phyloP scores from a whole-genome alignment of 768 basidiomycete species.

The Pulveroboletus sp. region DNA sequence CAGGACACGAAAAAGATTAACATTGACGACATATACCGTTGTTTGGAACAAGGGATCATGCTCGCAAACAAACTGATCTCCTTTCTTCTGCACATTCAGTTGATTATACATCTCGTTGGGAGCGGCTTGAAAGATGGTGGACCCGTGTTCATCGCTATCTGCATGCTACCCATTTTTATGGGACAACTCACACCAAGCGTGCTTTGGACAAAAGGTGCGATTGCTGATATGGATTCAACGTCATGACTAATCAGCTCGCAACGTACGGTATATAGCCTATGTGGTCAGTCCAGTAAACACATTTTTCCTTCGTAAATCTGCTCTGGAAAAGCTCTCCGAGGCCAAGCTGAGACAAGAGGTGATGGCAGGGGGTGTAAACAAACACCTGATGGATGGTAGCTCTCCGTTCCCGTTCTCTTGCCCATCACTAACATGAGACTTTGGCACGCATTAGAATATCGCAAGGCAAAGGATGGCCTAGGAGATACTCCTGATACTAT shows the following conservation, averaged over 20 bases:
- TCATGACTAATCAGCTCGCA: background rate
- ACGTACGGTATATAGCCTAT: slow-evolving; percentile 13
- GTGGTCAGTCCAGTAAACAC: slow-evolving; percentile 13
- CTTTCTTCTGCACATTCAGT: slow-evolving; percentile 22
- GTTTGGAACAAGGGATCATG: slow-evolving; percentile 10
- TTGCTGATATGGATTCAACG: background rate
- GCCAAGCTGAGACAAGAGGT: slow-evolving; percentile 19
- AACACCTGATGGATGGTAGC: slow-evolving; percentile 1
- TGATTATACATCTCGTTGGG: slow-evolving; percentile 18
- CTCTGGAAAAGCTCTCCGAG: slow-evolving; percentile 10
- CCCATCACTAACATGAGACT: background rate
- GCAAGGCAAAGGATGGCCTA: slow-evolving; percentile 17
- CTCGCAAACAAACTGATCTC: slow-evolving; percentile 13
- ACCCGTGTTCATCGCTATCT: slow-evolving; percentile 19
- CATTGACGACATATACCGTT: slow-evolving; percentile 1
- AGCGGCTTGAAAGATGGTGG: slow-evolving; percentile 15
- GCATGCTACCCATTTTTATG: slow-evolving; percentile 12
- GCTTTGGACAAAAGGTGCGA: slow-evolving; percentile 18
- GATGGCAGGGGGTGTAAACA: slow-evolving; percentile 16
- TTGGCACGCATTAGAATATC: slow-evolving; percentile 18
- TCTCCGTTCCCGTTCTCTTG: background rate
- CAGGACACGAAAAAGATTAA: background rate
- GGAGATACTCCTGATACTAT: slow-evolving; percentile 10
- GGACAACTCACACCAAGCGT: background rate
- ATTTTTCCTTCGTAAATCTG: slow-evolving; percentile 21